These are phyloP conservation scores for Naganishia sp. DNA, from an alignment of 1,284 basidiomycete species.

Conservation along the genomic window DNA sequence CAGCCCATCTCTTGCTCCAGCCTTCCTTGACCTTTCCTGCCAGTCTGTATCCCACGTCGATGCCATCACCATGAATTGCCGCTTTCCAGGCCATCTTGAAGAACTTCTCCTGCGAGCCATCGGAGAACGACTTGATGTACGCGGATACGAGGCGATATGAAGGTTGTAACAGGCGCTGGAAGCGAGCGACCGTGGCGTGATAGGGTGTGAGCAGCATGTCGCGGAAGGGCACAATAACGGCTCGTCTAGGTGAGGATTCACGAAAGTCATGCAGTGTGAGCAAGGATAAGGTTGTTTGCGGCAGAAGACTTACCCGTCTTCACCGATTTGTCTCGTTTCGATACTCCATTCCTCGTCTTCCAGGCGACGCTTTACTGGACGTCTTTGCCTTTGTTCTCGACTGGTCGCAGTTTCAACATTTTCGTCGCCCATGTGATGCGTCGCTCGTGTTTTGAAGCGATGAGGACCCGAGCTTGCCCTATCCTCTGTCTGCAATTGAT, in stretches of 20 bases:
- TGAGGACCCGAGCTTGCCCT: neutral
- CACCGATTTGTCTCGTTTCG: slow-evolving; percentile 8
- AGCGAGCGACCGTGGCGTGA: slow-evolving; percentile 15
- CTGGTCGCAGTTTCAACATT: slow-evolving; percentile 10
- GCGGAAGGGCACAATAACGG: slow-evolving; percentile 18
- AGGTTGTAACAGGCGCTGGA: slow-evolving; percentile 11
- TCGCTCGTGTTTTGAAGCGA: neutral
- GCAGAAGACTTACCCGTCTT: slow-evolving; percentile 8
- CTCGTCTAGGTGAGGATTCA: neutral
- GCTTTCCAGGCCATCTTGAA: slow-evolving; percentile 22
- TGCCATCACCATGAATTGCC: slow-evolving; percentile 8
- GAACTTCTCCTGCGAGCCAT: slow-evolving; percentile 19
- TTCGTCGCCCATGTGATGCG: neutral
- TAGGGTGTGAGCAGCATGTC: slow-evolving; percentile 24
- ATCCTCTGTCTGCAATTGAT: slow-evolving; percentile 11
- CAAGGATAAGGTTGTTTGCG: neutral
- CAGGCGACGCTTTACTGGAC: slow-evolving; percentile 2
- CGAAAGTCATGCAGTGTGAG: neutral
- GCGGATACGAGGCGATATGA: slow-evolving; percentile 16
- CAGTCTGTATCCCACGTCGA: slow-evolving; percentile 16
- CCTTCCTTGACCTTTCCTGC: slow-evolving; percentile 19
- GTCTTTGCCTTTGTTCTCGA: slow-evolving; percentile 16
- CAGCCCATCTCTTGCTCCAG: slow-evolving; percentile 26
- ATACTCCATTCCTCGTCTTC: slow-evolving; percentile 25
- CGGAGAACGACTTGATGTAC: slow-evolving; percentile 15